phyloP scores from a whole-genome alignment of 768 basidiomycete genomes.

The Leccinellum albellum region DNA sequence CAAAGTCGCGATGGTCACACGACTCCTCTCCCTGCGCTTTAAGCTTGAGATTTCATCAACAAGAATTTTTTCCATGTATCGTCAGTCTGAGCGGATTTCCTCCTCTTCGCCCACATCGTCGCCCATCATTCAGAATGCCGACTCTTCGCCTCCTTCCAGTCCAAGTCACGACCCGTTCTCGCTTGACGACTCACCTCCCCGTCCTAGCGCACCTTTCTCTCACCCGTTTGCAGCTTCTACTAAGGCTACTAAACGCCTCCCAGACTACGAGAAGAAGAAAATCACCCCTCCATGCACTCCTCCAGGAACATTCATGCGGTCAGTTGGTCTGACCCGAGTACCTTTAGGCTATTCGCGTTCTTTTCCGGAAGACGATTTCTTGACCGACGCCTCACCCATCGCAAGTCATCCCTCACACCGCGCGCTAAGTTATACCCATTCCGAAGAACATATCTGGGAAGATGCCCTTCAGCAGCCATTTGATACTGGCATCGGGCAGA shows the following conservation, averaged over 20 bases:
- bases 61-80: conserved; percentile 10
- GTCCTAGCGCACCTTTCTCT: conserved; percentile 11
- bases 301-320: conserved; percentile 17
- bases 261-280: conserved; percentile 42
- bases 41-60: neutral
- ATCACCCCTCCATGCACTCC: conserved; percentile 21
- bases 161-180: conserved; percentile 26
- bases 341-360: conserved; percentile 13
- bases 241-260: conserved; percentile 41
- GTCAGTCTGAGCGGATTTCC: neutral
- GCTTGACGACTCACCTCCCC: conserved; percentile 34
- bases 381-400: conserved; percentile 9
- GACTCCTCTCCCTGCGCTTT: neutral
- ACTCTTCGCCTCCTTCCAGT: conserved; percentile 38
- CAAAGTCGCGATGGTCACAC: conserved; percentile 3
- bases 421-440: conserved; percentile 22
- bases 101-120: conserved; percentile 41
- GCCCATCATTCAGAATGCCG: conserved; percentile 35
- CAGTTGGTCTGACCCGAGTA: conserved; percentile 13
- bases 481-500: conserved; percentile 45
- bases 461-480: conserved; percentile 41
- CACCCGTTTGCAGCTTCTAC: conserved; percentile 62
- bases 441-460: conserved; percentile 45
- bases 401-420: conserved; percentile 8
- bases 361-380: conserved; percentile 25